These are phyloP conservation scores for Sugiyamaella smithiae DNA, from an alignment of 805 yeast species.

Conservation along the genomic window DNA sequence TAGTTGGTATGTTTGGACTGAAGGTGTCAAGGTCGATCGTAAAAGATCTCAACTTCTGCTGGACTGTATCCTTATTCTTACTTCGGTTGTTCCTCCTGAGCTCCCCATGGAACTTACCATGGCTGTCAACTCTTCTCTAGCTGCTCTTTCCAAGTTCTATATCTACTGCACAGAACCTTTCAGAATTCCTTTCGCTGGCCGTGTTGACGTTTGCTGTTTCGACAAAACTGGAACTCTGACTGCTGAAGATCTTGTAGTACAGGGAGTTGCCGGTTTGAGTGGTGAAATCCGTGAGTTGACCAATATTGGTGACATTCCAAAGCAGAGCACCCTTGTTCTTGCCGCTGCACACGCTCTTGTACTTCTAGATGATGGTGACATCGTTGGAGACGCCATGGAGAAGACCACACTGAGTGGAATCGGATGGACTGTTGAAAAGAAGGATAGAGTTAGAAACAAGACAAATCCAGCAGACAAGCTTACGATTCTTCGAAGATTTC, in stretches of 20 bases:
- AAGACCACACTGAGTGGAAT: constrained; percentile 89
- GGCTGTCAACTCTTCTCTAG: constrained; percentile 92
- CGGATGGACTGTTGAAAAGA: constrained; percentile 76
- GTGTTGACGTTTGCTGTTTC: constrained; percentile 97
- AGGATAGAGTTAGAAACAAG: constrained; percentile 61
- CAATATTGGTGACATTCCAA: constrained; percentile 61
- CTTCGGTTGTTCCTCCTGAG: constrained; percentile 98
- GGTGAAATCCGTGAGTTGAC: constrained; percentile 54
- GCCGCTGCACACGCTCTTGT: constrained; percentile 98
- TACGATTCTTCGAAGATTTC: constrained; percentile 86
- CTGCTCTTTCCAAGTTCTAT: constrained; percentile 81
- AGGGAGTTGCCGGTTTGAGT: constrained; percentile 85
- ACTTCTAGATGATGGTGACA: constrained; percentile 89
- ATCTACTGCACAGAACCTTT: constrained; percentile 98
- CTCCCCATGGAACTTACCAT: constrained; percentile 97
- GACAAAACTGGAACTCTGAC: constrained; percentile 98
- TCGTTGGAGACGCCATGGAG: constrained; percentile 99
- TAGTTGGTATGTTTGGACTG: constrained; percentile 97
- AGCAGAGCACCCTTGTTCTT: constrained; percentile 63
- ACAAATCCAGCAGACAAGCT: constrained; percentile 47
- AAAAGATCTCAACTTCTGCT: constrained; percentile 87
- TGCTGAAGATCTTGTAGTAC: constrained; percentile 93
- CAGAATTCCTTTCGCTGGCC: constrained; percentile 95
- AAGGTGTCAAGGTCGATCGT: constrained; percentile 95
- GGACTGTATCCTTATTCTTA: constrained; percentile 92